A percentile compares a stretch with the other conserved stretches of the same genome.
Evolutionary conservation across 1,284 basidiomycete genomes (phyloP).

Genomic region (Ustilago trichophora): DNA sequence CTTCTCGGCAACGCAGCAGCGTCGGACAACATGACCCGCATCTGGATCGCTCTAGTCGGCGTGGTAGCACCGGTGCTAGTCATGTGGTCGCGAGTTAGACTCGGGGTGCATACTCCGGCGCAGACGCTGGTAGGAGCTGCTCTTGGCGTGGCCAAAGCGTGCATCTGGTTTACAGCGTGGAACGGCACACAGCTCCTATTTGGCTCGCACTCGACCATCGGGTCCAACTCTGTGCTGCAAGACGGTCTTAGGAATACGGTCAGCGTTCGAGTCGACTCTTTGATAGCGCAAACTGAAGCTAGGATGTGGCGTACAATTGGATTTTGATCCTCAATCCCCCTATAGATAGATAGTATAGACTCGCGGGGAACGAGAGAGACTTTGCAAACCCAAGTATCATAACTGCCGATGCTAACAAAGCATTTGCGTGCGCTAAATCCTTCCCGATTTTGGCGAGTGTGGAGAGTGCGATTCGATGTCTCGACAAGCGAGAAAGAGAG

Average conservation of each 20-base stretch:
- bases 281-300: constrained; percentile 21
- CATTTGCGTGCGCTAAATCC: background rate
- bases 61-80: constrained; percentile 31
- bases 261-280: constrained; percentile 13
- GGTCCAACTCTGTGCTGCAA: background rate
- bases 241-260: constrained; percentile 11
- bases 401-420: background rate
- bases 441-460: no score
- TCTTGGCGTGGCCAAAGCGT: constrained; percentile 37
- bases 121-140: constrained; percentile 41
- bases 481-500: no score
- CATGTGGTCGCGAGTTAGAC: constrained; percentile 50
- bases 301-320: background rate
- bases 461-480: no score
- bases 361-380: no score
- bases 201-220: background rate
- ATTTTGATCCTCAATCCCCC: background rate
- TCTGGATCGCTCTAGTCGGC: constrained; percentile 29
- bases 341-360: no score
- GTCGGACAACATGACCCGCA: constrained; percentile 17
- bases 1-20: background rate
- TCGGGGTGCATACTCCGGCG: constrained; percentile 43
- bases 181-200: constrained; percentile 25
- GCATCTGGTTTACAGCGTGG: constrained; percentile 42
- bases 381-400: no score